phyloP scores from a whole-genome alignment of 1,284 basidiomycete genomes.

The Leccinum pachyderme region DNA sequence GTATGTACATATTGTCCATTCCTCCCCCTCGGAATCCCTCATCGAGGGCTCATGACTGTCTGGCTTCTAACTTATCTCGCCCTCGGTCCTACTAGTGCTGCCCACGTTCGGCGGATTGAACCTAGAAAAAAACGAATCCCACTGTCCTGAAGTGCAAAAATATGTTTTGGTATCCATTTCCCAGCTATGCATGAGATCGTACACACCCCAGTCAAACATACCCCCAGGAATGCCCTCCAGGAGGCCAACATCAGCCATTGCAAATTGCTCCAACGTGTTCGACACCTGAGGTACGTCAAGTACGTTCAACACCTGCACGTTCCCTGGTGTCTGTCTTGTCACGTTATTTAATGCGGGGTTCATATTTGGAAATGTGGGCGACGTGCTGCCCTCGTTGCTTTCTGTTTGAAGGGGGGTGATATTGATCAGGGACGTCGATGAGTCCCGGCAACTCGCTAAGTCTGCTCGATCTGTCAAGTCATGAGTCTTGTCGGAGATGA shows the following conservation, averaged over 20 bases:
- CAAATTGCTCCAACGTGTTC: constrained; percentile 57
- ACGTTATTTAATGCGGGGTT: constrained; percentile 61
- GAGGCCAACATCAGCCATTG: constrained; percentile 67
- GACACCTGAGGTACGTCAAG: constrained; percentile 57
- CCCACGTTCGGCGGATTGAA: constrained; percentile 26
- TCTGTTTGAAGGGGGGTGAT: constrained; percentile 47
- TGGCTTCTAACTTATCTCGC: not conserved
- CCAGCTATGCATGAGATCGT: constrained; percentile 4
- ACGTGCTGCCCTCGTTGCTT: constrained; percentile 18
- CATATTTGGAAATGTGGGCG: constrained; percentile 45
- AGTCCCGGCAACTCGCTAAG: constrained; percentile 16
- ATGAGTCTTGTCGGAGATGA: constrained; percentile 31
- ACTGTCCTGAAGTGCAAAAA: constrained; percentile 52
- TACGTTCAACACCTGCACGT: constrained; percentile 74
- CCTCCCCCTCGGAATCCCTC: not conserved
- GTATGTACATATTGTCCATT: constrained; percentile 12
- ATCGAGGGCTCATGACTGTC: not conserved
- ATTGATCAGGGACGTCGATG: constrained; percentile 45
- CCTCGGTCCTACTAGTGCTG: constrained; percentile 2
- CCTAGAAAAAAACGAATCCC: constrained; percentile 70
- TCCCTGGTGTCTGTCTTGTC: constrained; percentile 40
- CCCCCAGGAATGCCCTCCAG: constrained; percentile 80
- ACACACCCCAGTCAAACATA: constrained; percentile 86
- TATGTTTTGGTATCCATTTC: not conserved
- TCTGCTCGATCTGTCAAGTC: constrained; percentile 25